Percentiles rank a stretch among this genome's conserved stretches.
Evolutionary conservation across 805 yeast genomes (phyloP).

Genomic region (Hanseniaspora singularis): DNA sequence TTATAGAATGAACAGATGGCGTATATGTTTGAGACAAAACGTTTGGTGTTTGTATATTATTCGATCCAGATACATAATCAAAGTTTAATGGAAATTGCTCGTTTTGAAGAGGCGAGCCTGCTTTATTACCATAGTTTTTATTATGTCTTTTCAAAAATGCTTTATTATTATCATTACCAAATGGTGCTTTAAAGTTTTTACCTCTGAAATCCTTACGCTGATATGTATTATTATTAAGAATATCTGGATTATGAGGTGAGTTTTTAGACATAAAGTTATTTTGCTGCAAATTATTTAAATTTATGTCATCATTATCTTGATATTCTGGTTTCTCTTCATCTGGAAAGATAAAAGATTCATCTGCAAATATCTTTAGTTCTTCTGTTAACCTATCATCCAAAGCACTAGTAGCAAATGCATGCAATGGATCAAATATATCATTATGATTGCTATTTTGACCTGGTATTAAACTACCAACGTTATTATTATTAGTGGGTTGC

Average conservation of each 20-base stretch:
- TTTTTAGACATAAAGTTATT: slow-evolving; percentile 12
- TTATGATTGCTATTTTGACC: neutral
- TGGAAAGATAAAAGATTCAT: slow-evolving; percentile 66
- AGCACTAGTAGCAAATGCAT: slow-evolving; percentile 12
- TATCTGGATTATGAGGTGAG: slow-evolving; percentile 11
- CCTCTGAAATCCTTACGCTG: slow-evolving; percentile 8
- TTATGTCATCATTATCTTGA: slow-evolving; percentile 16
- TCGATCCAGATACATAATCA: neutral
- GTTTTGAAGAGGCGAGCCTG: neutral
- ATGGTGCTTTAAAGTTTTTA: slow-evolving; percentile 7
- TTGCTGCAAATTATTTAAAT: slow-evolving; percentile 5
- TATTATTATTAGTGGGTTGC: neutral
- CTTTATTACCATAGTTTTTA: neutral
- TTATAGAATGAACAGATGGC: slow-evolving; percentile 5
- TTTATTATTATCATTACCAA: slow-evolving; percentile 10
- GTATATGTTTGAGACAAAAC: slow-evolving; percentile 5
- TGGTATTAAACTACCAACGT: neutral
- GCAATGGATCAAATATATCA: neutral
- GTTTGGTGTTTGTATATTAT: neutral
- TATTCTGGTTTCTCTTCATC: slow-evolving; percentile 55
- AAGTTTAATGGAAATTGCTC: neutral
- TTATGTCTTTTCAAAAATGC: slow-evolving; percentile 13
- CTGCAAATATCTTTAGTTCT: slow-evolving; percentile 73
- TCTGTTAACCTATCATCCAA: slow-evolving; percentile 44
- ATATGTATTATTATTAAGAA: slow-evolving; percentile 3